These are phyloP conservation scores for Grifola frondosa DNA, from an alignment of 1,284 basidiomycete species.

Conservation along the genomic window DNA sequence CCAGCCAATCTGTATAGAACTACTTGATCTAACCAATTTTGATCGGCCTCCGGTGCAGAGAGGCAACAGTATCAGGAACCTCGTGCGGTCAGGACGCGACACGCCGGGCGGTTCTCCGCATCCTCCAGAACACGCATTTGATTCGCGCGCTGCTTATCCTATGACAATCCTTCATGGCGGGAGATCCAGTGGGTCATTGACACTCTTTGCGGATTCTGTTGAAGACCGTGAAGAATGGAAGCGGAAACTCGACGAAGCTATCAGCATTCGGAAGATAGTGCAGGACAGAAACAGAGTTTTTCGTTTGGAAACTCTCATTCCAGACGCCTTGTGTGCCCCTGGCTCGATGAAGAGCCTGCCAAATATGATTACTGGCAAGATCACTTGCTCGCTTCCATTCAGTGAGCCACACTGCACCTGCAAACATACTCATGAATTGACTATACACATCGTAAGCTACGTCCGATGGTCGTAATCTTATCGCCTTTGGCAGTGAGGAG, in stretches of 20 bases:
- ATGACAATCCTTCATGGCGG: slow-evolving; percentile 72
- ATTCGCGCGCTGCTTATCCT: slow-evolving; percentile 55
- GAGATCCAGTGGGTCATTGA: slow-evolving; percentile 76
- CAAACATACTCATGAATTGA: background rate
- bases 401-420: slow-evolving; percentile 48
- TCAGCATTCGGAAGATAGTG: slow-evolving; percentile 78
- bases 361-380: slow-evolving; percentile 78
- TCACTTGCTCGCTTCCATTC: slow-evolving; percentile 92
- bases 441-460: too few relatives aligned
- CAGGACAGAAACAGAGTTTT: slow-evolving; percentile 91
- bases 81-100: slow-evolving; percentile 14
- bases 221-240: slow-evolving; percentile 83
- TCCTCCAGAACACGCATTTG: slow-evolving; percentile 47
- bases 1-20: slow-evolving; percentile 66
- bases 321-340: slow-evolving; percentile 76
- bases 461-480: slow-evolving; percentile 75
- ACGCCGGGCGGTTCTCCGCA: slow-evolving; percentile 40
- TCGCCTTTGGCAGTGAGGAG: slow-evolving; percentile 94
- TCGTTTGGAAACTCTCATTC: slow-evolving; percentile 80
- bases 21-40: slow-evolving; percentile 15
- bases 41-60: slow-evolving; percentile 15
- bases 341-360: slow-evolving; percentile 65
- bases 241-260: slow-evolving; percentile 83
- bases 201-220: slow-evolving; percentile 80
- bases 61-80: slow-evolving; percentile 17